Base-by-base conservation (phyloP, 805 yeast species). In the Cyberlindnera xishuangbannaensis region DNA sequence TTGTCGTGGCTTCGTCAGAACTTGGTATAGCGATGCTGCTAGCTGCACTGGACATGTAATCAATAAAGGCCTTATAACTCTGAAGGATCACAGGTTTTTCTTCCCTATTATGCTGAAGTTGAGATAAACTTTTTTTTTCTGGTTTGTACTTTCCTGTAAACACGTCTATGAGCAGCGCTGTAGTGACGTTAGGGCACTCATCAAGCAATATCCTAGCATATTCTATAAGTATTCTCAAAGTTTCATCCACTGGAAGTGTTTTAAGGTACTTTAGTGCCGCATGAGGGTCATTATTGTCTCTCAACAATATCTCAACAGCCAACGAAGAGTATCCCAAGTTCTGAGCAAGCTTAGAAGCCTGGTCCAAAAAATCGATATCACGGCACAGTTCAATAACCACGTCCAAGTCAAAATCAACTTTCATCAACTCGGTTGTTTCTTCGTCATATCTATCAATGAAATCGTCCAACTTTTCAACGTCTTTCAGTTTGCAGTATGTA, bases 111-210 rank as follows among this genome's bases (percentile, higher is more conserved):
- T 32, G 15, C n/a, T 30, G 18, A 8, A 44, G 57, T 29, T 42
- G 48, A 36, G n/a, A 24, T 55, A 22, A 17, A 36, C 33, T 34
- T 39, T 28, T 39, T 14, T 33, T 18, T 17, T 53, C 56, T 4
- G 86, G 81, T 18, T 59, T 62, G 53, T 80, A 90, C 34, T 73
- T 76, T 0, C 97, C 97, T 0, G 97, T 90, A 53, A 90, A 92
- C 0, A 90, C 82, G 18, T 83, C 81, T 31, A 92, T 87, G 37
- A 90, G 63, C 23, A 92, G 58, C 19, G 79, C 79, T 2, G 95
- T 87, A 0, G 95, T 82, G 36, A 81, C 86, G 37, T 82, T 71
- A 0, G 97, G 97, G 24, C 75, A 59, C 28, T 65, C 53, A 23
- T 82, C 83, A 30, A 90, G 63, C 18, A 90, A 59, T 2, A 59